Evolutionary conservation across 148 eudicot species (phyloP).

Genomic region (Diospyros kaki): DNA sequence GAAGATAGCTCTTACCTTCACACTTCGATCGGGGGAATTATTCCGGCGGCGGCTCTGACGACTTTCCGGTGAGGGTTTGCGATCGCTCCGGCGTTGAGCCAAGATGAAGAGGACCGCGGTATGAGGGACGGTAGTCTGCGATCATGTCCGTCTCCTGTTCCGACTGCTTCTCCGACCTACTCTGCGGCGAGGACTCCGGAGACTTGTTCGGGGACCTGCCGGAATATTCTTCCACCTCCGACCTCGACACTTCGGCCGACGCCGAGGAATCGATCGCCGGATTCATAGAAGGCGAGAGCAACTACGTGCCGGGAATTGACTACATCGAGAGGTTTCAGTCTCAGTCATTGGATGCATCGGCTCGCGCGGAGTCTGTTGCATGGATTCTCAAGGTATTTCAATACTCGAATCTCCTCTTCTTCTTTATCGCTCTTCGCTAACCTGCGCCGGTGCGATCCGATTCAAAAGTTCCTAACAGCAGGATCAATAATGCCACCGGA

Average conservation of each 20-base stretch:
- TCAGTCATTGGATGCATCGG: constrained; percentile 40
- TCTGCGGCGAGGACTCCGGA: constrained; percentile 67
- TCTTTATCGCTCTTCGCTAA: background rate
- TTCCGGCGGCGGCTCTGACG: constrained; percentile 16
- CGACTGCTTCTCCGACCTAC: constrained; percentile 45
- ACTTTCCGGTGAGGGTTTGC: constrained; percentile 19
- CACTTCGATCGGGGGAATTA: constrained; percentile 1
- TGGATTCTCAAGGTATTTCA: constrained; percentile 88
- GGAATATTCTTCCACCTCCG: constrained; percentile 42
- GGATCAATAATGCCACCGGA: background rate
- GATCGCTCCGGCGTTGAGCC: background rate
- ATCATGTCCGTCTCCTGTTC: constrained; percentile 54
- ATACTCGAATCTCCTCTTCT: background rate
- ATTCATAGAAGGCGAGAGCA: constrained; percentile 56
- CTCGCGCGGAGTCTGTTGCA: constrained; percentile 57
- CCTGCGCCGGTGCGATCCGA: background rate
- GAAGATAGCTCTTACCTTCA: background rate
- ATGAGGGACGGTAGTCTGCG: constrained; percentile 22
- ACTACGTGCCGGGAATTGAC: constrained; percentile 27
- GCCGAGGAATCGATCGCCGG: constrained; percentile 60
- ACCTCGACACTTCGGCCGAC: constrained; percentile 35
- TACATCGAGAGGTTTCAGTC: constrained; percentile 23
- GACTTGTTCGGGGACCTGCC: constrained; percentile 30
- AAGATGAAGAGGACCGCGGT: constrained; percentile 13
- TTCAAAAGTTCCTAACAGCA: background rate